Conservation (phyloP, 495 filamentous ascomycete species). For the Penicillium tannophilum region DNA sequence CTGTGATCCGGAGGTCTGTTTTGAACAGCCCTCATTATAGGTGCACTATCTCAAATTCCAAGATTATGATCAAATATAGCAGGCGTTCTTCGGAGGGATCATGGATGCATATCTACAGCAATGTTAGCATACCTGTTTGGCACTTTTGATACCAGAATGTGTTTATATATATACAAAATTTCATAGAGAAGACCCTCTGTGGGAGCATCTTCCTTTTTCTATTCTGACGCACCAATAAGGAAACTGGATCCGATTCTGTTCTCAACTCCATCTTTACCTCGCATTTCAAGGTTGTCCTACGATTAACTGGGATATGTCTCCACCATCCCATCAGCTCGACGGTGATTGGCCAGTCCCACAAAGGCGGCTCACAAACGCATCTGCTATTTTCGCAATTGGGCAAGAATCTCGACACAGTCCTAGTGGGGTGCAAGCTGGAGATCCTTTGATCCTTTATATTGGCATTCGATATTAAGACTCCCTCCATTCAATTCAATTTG, state of each 20-base stretch:
- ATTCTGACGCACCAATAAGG: neutral
- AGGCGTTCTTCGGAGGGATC: no score
- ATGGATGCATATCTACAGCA: no score
- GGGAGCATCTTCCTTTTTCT: no score
- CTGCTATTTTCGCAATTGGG: conserved; percentile 17
- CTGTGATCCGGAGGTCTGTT: no score
- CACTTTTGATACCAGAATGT: no score
- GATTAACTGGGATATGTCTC: neutral
- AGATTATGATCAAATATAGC: no score
- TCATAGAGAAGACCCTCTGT: no score
- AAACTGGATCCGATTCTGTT: neutral
- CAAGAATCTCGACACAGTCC: neutral
- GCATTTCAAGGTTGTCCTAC: neutral
- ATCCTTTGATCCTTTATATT: neutral
- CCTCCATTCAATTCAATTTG: neutral
- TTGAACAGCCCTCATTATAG: no score
- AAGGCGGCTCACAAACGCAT: conserved; percentile 14
- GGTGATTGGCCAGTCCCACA: conserved; percentile 16
- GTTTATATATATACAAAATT: no score
- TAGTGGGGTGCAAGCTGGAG: conserved; percentile 5
- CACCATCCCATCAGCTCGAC: neutral
- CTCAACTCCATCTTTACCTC: neutral
- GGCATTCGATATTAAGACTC: neutral
- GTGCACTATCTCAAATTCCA: no score
- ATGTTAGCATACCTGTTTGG: no score